phyloP scores from a whole-genome alignment of 83 land plant genomes.

The Picea abies region DNA sequence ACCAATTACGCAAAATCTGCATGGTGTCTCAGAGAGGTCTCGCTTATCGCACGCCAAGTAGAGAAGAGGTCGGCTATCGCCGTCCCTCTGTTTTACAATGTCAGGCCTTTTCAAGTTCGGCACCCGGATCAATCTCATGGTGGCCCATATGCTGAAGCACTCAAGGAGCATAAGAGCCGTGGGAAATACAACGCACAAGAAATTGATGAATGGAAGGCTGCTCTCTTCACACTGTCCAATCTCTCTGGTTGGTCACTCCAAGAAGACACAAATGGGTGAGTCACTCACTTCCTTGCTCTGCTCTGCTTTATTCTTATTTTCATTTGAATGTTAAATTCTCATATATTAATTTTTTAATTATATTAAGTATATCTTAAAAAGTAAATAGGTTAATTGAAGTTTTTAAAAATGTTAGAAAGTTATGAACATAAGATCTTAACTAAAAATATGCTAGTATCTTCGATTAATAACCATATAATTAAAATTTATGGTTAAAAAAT shows the following conservation, averaged over 20 bases:
- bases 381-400: no score
- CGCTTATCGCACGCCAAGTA: background rate
- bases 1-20: background rate
- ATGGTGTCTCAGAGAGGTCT: slow-evolving; percentile 1
- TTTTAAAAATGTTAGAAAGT: no score
- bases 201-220: background rate
- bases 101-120: background rate
- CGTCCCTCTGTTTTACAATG: background rate
- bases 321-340: no score
- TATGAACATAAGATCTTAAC: no score
- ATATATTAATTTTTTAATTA: no score
- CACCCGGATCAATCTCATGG: background rate
- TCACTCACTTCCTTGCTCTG: background rate
- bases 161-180: background rate
- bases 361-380: no score
- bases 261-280: background rate
- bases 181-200: background rate
- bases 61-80: background rate
- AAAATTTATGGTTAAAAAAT: no score
- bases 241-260: background rate
- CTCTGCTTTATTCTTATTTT: no score
- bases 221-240: background rate
- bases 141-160: background rate
- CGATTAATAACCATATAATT: no score
- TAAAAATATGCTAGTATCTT: no score